These are phyloP conservation scores for Schizonepeta tenuifolia DNA, from an alignment of 257 asterid genomes.

Conservation along the genomic window DNA sequence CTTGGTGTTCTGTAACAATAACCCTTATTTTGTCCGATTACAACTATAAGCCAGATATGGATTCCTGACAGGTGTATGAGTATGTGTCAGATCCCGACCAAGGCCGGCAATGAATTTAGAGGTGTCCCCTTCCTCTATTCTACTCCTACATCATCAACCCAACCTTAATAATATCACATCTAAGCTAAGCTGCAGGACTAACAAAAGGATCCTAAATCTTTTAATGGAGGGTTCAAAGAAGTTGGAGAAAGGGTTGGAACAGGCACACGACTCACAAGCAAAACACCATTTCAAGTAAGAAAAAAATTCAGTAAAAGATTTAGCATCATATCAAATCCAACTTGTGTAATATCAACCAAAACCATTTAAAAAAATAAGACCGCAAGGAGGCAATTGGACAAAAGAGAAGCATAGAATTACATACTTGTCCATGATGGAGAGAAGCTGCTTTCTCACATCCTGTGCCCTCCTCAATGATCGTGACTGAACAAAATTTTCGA, in stretches of 20 bases:
- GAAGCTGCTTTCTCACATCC: conserved; percentile 89
- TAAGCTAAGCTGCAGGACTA: too few species aligned
- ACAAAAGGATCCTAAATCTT: background rate
- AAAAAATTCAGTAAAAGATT: conserved; percentile 2
- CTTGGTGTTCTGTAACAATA: background rate
- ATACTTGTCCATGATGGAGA: conserved; percentile 90
- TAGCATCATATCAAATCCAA: conserved; percentile 23
- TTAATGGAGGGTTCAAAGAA: conserved; percentile 37
- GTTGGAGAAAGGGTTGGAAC: conserved; percentile 48
- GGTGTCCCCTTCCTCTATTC: conserved; percentile 23
- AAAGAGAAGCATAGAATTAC: conserved; percentile 27
- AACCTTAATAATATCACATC: too few species aligned
- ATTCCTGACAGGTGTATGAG: background rate
- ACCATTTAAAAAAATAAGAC: conserved; percentile 4
- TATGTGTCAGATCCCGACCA: conserved; percentile 31
- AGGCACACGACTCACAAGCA: background rate
- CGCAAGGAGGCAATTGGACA: conserved; percentile 12
- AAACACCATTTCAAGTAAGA: background rate
- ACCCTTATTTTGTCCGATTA: conserved; percentile 29
- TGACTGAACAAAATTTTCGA: conserved; percentile 88
- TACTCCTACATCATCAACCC: conserved; percentile 14
- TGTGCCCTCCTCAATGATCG: conserved; percentile 87
- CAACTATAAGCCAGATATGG: conserved; percentile 17
- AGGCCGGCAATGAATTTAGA: conserved; percentile 35
- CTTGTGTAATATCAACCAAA: conserved; percentile 21